phyloP scores from a whole-genome alignment of 768 basidiomycete species.

The Grammothele lineata region DNA sequence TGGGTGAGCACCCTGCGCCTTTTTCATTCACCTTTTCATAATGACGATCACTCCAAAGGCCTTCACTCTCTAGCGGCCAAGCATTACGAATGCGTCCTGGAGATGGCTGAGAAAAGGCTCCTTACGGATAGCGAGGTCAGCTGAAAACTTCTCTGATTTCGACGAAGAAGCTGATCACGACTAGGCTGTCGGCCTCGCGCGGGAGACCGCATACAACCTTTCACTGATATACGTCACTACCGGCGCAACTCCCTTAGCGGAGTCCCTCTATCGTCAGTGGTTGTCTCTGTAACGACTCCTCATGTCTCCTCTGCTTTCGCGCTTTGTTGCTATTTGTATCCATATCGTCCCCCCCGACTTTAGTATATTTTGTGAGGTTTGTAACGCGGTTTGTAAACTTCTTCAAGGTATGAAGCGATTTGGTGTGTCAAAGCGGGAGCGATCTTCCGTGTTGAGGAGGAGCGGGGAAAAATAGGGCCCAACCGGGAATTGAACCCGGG shows the following conservation, averaged over 20 bases:
- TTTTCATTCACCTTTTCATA: not conserved
- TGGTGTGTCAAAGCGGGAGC: no score
- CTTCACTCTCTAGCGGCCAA: constrained; percentile 75
- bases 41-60: constrained; percentile 39
- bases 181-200: constrained; percentile 51
- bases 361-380: no score
- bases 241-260: constrained; percentile 68
- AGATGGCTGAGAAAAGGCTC: constrained; percentile 48
- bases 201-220: constrained; percentile 86
- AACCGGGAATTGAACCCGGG: no score
- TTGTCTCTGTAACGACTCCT: constrained; percentile 53
- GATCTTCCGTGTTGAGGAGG: no score
- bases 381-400: no score
- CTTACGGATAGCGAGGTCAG: constrained; percentile 28
- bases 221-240: constrained; percentile 78
- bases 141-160: not conserved
- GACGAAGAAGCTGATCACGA: not conserved
- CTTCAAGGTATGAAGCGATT: no score
- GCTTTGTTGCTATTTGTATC: not conserved
- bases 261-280: constrained; percentile 73
- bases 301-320: not conserved
- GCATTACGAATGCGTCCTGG: constrained; percentile 79
- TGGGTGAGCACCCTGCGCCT: constrained; percentile 48
- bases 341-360: not conserved
- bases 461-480: no score